Conservation (phyloP, 441 rosid genomes). For the Erodium texanum region DNA sequence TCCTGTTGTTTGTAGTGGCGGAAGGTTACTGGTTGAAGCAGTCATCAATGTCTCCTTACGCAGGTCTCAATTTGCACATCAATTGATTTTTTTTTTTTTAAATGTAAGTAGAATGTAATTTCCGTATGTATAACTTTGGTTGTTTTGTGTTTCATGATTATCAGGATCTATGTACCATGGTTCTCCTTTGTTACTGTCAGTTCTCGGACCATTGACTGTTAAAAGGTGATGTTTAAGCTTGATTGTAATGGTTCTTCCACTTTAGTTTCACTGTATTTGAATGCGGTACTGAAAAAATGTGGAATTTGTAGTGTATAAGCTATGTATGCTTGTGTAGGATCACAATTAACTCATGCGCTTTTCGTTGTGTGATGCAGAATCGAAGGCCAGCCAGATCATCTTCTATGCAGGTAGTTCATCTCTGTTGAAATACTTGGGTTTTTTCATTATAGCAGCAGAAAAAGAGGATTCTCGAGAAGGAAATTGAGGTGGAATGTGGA, state of each 20-base stretch:
- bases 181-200: slow-evolving; percentile 69
- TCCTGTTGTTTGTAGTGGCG: slow-evolving; percentile 30
- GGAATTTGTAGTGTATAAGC: background rate
- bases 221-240: slow-evolving; percentile 35
- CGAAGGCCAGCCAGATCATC: slow-evolving; percentile 66
- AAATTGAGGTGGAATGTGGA: background rate
- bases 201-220: slow-evolving; percentile 77
- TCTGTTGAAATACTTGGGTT: background rate
- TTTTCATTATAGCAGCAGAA: background rate
- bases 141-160: slow-evolving; percentile 3
- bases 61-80: slow-evolving; percentile 25
- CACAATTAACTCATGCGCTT: background rate
- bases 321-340: too few relatives aligned
- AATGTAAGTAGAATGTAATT: background rate
- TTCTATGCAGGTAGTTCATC: slow-evolving; percentile 55
- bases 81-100: background rate
- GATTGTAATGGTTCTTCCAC: background rate
- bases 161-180: slow-evolving; percentile 98
- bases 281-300: background rate
- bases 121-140: background rate
- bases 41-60: slow-evolving; percentile 48
- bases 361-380: slow-evolving; percentile 39
- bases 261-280: background rate
- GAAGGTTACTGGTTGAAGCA: slow-evolving; percentile 68
- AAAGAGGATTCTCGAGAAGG: background rate